Base-by-base conservation (phyloP, 257 asterid species). In the Euphrasia confusa region DNA sequence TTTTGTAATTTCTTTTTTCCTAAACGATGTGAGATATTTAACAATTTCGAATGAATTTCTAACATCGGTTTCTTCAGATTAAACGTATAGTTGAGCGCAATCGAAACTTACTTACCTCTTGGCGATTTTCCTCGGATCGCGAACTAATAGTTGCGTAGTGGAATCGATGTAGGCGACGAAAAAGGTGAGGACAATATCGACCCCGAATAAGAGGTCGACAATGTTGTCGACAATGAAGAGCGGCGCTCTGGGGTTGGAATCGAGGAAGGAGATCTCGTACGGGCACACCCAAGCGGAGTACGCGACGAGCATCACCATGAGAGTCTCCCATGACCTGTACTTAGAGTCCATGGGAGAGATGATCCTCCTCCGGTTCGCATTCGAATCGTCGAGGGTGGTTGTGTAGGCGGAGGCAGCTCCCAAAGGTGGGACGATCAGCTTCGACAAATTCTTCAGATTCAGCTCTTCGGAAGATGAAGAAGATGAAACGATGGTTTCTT, bases 301-400 rank as follows among this genome's bases (percentile, higher is more conserved):
- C 6, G 84, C 83, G 63, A 92, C 97, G 76, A 92, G 32, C 0
- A 77, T 2, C 5, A 86, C 94, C 95, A 92, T 92, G 18, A 80
- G 4, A 3, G 93, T 78, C 84, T 86, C 97, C 98, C 98, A 92
- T 62, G 81, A 84, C 86, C 97, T 68, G 84, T 88, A 88, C 74
- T 72, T 77, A 2, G 96, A 74, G 57, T 79, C 84, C 96, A 84
- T 83, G 44, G 96, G 96, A 37, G 80, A 77, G 70, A 91, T 78
- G 68, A 81, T 72, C 58, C 64, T 62, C 40, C 10, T 7, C 0
- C 10, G 2, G 2, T 9, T 35, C 33, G 73, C 77, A 32, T 63
- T 74, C 10, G 79, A 65, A 11, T 68, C 72, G 69, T 61, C 47
- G 18, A 28, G 60, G 13, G 48, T 75, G 62, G 12, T 65, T 0